Evolutionary conservation across 495 filamentous ascomycete species (phyloP), one percentile per base, ranked within the genome.

Genomic region (Hypoxylon lenormandii): DNA sequence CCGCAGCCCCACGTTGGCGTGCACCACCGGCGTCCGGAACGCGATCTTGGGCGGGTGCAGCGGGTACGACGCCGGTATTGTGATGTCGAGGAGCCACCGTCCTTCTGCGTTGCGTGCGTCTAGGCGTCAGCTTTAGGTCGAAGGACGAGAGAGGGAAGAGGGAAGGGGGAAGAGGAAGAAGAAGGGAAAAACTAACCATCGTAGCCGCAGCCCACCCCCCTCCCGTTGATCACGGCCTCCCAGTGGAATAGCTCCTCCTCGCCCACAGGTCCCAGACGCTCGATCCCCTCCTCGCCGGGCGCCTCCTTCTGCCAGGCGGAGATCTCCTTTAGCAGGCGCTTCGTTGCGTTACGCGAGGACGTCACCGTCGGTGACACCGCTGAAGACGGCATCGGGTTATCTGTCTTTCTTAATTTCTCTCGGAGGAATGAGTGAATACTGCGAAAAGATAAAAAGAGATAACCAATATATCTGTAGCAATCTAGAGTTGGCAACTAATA

Each of bases 21-120:
- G 94, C 71, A 90, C 93, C 69, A 95, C 88, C 49, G 85, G 86
- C 23, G 92, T 98, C 0, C 82, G 78, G 81, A 98, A 98, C 42
- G 68, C 81, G 64, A 98, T 90, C 10, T 78, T 82, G 0, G 95
- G 95, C 6, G 95, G 91, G 2, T 84, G 64, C 37, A 88, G 80
- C 0, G 95, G 95, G 81, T 98, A 98, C 49, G 83, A 88, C 0
- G 85, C 61, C 0, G 95, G 94, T 71, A 97, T 85, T 53, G 76
- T 71, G 80, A 98, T 92, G 77, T 78, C 73, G 65, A 98, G 89
- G 65, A 88, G 86, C 93, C 93, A 98, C 53, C 88, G 86, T 56
- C 95, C 95, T 75, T 87, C 92, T 92, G 48, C 33, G 26, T 21
- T 37, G 22, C 3, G 22, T 22, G 23, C n/a, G 28, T 33, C 30